A percentile compares a stretch with the other conserved stretches of the same genome.
phyloP scores from a whole-genome alignment of 805 yeast species.

The Blastobotrys chiropterorum region DNA sequence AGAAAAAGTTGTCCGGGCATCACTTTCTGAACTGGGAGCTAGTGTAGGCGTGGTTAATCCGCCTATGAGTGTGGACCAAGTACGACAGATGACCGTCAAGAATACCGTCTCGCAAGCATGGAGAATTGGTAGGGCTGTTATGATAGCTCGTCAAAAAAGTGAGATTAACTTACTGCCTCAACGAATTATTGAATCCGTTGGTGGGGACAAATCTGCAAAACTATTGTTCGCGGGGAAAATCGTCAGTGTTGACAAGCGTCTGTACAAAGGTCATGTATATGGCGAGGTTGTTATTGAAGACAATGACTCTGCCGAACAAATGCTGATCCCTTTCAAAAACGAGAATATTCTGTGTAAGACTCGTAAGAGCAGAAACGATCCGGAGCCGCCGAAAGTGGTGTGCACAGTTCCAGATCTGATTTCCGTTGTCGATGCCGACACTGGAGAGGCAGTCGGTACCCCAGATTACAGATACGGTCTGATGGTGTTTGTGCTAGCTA shows the following conservation, averaged over 20 bases:
- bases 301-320: background rate
- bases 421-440: conserved; percentile 37
- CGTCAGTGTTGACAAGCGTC: conserved; percentile 37
- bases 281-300: conserved; percentile 39
- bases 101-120: conserved; percentile 39
- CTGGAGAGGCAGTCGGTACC: conserved; percentile 44
- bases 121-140: conserved; percentile 43
- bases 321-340: conserved; percentile 41
- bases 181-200: conserved; percentile 35
- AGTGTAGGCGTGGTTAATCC: conserved; percentile 35
- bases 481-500: conserved; percentile 38
- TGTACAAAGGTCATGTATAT: conserved; percentile 39
- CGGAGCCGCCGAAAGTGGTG: conserved; percentile 27
- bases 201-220: conserved; percentile 30
- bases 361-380: background rate
- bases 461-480: conserved; percentile 44
- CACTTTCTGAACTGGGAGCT: conserved; percentile 39
- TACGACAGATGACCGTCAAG: conserved; percentile 29
- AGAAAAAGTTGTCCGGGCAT: conserved; percentile 38
- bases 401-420: conserved; percentile 44
- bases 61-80: conserved; percentile 31
- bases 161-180: conserved; percentile 34
- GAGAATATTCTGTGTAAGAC: conserved; percentile 38
- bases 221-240: conserved; percentile 39
- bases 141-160: conserved; percentile 33